phyloP scores from a whole-genome alignment of 345 rosid genomes.

The Eutrema heterophyllum region DNA sequence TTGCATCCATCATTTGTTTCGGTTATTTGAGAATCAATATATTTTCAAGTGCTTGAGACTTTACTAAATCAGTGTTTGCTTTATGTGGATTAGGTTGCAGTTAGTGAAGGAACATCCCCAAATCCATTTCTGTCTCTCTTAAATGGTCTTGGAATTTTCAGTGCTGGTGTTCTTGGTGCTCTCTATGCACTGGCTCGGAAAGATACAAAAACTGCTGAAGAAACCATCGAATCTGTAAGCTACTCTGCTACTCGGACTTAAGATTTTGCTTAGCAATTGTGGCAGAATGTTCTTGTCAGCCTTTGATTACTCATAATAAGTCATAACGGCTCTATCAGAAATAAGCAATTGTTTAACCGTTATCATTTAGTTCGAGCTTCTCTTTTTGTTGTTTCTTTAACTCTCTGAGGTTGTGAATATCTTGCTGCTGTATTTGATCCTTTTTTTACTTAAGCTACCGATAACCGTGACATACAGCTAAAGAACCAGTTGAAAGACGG shows the following conservation, averaged over 20 bases:
- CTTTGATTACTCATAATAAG: neutral
- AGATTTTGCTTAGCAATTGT: neutral
- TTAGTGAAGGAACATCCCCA: conserved; percentile 36
- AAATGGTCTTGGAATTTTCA: conserved; percentile 74
- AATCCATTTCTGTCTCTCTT: conserved; percentile 62
- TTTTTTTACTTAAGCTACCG: neutral
- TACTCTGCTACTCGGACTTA: conserved; percentile 23
- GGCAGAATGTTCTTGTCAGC: neutral
- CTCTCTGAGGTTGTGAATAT: neutral
- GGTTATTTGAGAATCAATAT: neutral
- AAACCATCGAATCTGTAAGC: conserved; percentile 68
- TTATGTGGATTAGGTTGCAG: conserved; percentile 38
- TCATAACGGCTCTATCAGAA: neutral
- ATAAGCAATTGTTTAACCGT: neutral
- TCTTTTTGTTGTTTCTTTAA: neutral
- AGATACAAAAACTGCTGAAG: conserved; percentile 49
- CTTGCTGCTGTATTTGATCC: neutral
- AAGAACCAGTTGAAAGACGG: conserved; percentile 55
- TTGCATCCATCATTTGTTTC: neutral
- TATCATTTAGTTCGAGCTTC: neutral
- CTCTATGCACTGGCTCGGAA: conserved; percentile 70
- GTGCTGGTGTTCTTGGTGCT: conserved; percentile 75
- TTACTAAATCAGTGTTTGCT: conserved; percentile 4
- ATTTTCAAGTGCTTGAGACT: neutral
- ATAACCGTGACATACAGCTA: conserved; percentile 43